phyloP scores from a whole-genome alignment of 2,329 filamentous ascomycete genomes.

The Aspergillus persii region DNA sequence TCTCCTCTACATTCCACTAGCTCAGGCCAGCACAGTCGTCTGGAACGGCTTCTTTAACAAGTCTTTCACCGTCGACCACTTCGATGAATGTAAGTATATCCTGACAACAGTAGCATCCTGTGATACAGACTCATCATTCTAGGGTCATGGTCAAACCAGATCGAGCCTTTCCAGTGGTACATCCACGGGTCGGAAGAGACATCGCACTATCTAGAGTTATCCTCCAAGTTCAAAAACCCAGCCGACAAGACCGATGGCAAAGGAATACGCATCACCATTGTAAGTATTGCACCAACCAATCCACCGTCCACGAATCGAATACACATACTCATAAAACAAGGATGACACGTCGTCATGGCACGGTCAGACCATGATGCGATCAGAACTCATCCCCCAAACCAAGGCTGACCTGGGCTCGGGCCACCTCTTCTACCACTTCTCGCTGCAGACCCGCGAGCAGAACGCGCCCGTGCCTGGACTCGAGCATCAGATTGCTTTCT shows the following conservation, averaged over 20 bases:
- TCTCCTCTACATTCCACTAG: conserved; percentile 7
- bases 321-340: background rate
- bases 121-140: background rate
- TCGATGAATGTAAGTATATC: conserved; percentile 24
- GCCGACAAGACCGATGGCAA: conserved; percentile 60
- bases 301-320: no score
- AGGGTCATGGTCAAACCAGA: conserved; percentile 67
- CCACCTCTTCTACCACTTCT: conserved; percentile 71
- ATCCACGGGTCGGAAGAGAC: conserved; percentile 61
- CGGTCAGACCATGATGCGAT: conserved; percentile 69
- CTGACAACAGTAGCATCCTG: no score
- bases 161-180: conserved; percentile 72
- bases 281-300: conserved; percentile 23
- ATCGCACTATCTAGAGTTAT: conserved; percentile 60
- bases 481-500: conserved; percentile 66
- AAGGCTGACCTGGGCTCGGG: conserved; percentile 63
- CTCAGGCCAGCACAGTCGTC: conserved; percentile 22
- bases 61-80: conserved; percentile 19
- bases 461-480: conserved; percentile 62
- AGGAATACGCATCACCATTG: conserved; percentile 68
- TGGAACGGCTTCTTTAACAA: conserved; percentile 30
- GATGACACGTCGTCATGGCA: conserved; percentile 62
- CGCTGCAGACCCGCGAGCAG: conserved; percentile 56
- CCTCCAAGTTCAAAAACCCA: conserved; percentile 62
- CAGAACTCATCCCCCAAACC: conserved; percentile 71